Evolutionary conservation across 768 basidiomycete species (phyloP), one percentile per base, ranked within the genome.

Genomic region (Hebeloma cylindrosporum): DNA sequence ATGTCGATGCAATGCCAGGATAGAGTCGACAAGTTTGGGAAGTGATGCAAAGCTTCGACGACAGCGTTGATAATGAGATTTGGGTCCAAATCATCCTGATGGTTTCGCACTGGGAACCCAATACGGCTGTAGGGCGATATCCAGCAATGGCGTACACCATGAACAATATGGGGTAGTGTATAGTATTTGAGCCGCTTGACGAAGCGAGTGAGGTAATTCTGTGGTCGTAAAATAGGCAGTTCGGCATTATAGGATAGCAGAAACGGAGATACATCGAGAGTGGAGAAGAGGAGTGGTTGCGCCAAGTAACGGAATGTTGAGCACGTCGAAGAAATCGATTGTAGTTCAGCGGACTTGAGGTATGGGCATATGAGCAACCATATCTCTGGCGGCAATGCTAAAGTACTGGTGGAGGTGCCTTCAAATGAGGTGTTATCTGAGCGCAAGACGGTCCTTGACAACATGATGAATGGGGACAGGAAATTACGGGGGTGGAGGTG

Each of bases 1-100:
- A 69, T 61, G 43, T 69, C 63, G 32, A 65, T 63, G 43, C 64
- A 67, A 47, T 68, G 68, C 65, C 68, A 71, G 5, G 61, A 54
- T 13, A 70, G 52, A 13, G 50, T 53, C 22, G 46, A 51, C 21
- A 71, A 47, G 47, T 67, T 69, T 16, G 63, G 59, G 28, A 71
- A 69, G 9, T 35, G 30, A 4, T 63, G 57, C 0, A 71, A 47
- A 2, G 57, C 56, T 1, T 58, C 54, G 22, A 71, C 50, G 20
- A 66, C 60, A 10, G 54, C 54, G 42, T 66, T 57, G 47, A 69
- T 65, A 37, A 71, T 48, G 22, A 63, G 44, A 10, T 58, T 54
- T 5, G 66, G 63, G 14, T 60, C 62, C 36, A 64, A 57, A 38
- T 67, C 60, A 30, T 71, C 66, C 14, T 57, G 50, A 10, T 55